These are phyloP conservation scores for Viola odorata DNA, from an alignment of 345 rosid species.

Conservation along the genomic window DNA sequence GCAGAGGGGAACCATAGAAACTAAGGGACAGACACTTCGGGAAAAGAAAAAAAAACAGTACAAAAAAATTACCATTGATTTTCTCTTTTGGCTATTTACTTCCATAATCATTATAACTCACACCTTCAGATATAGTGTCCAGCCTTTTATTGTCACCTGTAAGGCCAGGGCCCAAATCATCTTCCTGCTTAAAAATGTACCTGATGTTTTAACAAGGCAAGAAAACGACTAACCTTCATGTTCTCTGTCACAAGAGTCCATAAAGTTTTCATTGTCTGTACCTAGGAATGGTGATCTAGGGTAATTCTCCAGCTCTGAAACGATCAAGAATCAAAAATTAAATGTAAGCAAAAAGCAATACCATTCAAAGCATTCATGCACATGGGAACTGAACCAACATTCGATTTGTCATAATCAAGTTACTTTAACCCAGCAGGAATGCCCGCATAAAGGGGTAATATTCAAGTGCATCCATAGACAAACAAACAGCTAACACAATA, in stretches of 20 bases:
- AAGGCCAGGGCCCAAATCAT: slow-evolving; percentile 25
- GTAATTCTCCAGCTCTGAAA: slow-evolving; percentile 78
- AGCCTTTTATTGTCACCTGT: slow-evolving; percentile 69
- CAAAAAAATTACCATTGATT: slow-evolving; percentile 18
- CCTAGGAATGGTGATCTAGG: slow-evolving; percentile 76
- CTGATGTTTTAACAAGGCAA: not conserved
- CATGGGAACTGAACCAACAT: too few species aligned
- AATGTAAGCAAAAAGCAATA: not conserved
- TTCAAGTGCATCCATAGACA: too few species aligned
- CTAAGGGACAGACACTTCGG: not conserved
- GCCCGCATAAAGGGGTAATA: too few species aligned
- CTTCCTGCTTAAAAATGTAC: not conserved
- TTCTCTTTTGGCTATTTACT: slow-evolving; percentile 41
- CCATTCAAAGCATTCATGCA: too few species aligned
- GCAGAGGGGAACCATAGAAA: not conserved
- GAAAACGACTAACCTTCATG: slow-evolving; percentile 16
- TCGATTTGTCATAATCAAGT: too few species aligned
- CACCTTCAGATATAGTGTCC: slow-evolving; percentile 84
- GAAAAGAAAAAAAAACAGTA: not conserved
- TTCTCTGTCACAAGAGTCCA: slow-evolving; percentile 27
- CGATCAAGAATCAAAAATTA: not conserved
- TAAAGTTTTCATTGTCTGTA: slow-evolving; percentile 18
- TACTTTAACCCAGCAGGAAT: too few species aligned
- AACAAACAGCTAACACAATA: too few species aligned
- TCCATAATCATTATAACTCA: slow-evolving; percentile 71